Evolutionary conservation across 352 stramenopile species (phyloP).

Genomic region (Thalassiosira hispida): DNA sequence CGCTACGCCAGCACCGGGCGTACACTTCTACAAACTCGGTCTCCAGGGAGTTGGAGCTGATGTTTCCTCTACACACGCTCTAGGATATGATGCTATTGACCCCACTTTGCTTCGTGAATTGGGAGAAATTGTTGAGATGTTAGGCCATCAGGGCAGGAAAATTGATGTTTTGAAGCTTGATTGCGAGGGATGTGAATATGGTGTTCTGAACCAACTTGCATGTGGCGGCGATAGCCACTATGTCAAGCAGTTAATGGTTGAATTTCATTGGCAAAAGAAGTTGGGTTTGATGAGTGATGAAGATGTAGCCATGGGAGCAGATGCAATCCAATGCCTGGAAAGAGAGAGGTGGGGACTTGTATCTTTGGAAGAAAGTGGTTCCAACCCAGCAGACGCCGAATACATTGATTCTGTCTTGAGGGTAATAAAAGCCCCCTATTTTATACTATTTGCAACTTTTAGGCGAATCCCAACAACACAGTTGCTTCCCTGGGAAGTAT

Average conservation of each 20-base stretch:
- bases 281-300: constrained; percentile 26
- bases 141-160: constrained; percentile 16
- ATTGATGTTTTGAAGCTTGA: constrained; percentile 26
- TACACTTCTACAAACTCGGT: constrained; percentile 35
- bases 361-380: constrained; percentile 27
- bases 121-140: constrained; percentile 6
- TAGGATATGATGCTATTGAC: too few species aligned
- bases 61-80: constrained; percentile 22
- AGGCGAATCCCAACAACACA: constrained; percentile 3
- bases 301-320: constrained; percentile 25
- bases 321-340: constrained; percentile 36
- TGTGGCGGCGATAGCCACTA: constrained; percentile 28
- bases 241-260: constrained; percentile 38
- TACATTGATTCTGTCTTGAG: constrained; percentile 29
- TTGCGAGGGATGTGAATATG: constrained; percentile 35
- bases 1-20: neutral
- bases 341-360: constrained; percentile 30
- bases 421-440: constrained; percentile 16
- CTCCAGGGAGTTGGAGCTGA: constrained; percentile 22
- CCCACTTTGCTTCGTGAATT: constrained; percentile 16
- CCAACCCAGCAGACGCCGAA: constrained; percentile 3
- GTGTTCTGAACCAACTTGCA: constrained; percentile 32
- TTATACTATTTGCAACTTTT: constrained; percentile 26
- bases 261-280: constrained; percentile 49
- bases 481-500: constrained; percentile 9